A percentile compares a stretch with the other conserved stretches of the same genome.
These are phyloP conservation scores for Cystobasidiaceae sp. DNA, from an alignment of 1,284 basidiomycete species.

Conservation along the genomic window DNA sequence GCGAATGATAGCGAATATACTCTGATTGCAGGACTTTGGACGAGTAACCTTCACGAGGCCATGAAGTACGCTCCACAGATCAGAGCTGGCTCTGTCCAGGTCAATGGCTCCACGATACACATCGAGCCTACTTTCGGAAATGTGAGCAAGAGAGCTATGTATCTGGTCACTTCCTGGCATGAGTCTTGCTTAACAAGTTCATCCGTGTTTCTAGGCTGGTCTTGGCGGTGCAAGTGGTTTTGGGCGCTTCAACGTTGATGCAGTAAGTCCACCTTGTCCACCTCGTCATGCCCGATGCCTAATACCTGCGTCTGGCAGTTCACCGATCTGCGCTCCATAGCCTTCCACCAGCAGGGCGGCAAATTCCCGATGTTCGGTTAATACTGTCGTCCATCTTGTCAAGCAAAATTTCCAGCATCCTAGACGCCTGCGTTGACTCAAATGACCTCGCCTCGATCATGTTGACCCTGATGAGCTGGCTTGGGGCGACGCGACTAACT, in stretches of 20 bases:
- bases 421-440: too few relatives aligned
- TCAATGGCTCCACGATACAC: slow-evolving; percentile 23
- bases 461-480: too few relatives aligned
- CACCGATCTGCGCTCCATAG: slow-evolving; percentile 15
- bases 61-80: slow-evolving; percentile 54
- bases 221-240: slow-evolving; percentile 22
- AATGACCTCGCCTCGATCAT: too few relatives aligned
- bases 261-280: neutral
- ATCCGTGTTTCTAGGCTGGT: too few relatives aligned
- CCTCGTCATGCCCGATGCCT: neutral
- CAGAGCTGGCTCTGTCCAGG: slow-evolving; percentile 20
- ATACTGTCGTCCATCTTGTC: neutral
- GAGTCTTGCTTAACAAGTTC: too few relatives aligned
- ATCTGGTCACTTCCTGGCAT: too few relatives aligned
- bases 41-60: slow-evolving; percentile 52
- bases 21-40: slow-evolving; percentile 56
- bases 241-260: slow-evolving; percentile 27
- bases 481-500: too few relatives aligned
- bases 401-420: too few relatives aligned
- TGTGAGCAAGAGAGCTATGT: too few relatives aligned
- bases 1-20: slow-evolving; percentile 57
- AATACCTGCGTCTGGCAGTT: neutral
- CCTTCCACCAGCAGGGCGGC: slow-evolving; percentile 13
- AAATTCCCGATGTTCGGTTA: slow-evolving; percentile 19
- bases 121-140: slow-evolving; percentile 29